These are phyloP conservation scores for Solanum aculeatissimum DNA, from an alignment of 305 asterid genomes.

Conservation along the genomic window DNA sequence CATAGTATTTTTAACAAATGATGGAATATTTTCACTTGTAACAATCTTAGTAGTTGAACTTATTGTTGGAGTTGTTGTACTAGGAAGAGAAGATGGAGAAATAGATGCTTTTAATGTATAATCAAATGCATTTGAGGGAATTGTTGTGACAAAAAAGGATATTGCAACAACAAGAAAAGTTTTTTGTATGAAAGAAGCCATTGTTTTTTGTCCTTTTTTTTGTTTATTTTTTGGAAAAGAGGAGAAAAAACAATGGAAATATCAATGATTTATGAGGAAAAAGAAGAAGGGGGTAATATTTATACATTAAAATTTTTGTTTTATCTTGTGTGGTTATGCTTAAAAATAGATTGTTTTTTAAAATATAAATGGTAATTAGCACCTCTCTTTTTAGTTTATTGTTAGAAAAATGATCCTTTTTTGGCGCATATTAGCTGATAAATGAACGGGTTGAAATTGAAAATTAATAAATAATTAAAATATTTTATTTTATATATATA, in stretches of 20 bases:
- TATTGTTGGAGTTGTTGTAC: too few relatives aligned
- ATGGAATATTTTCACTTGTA: not conserved
- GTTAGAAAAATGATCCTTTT: not conserved
- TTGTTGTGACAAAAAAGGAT: not conserved
- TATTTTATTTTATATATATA: not conserved
- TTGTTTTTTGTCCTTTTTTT: not conserved
- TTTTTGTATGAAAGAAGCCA: conserved; percentile 4
- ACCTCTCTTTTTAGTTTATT: not conserved
- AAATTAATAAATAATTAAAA: not conserved
- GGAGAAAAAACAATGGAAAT: conserved; percentile 2
- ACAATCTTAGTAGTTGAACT: too few relatives aligned
- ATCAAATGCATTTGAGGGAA: not conserved
- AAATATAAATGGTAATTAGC: not conserved
- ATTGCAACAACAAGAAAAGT: not conserved
- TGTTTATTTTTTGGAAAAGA: not conserved
- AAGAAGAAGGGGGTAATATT: not conserved
- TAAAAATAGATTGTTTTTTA: not conserved
- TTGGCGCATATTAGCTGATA: not conserved
- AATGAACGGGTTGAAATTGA: not conserved
- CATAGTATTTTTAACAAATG: conserved; percentile 16
- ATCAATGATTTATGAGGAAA: not conserved
- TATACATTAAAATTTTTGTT: not conserved
- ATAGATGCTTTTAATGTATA: not conserved
- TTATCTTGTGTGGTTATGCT: not conserved
- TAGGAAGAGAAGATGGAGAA: not conserved